A percentile compares a stretch with the other conserved stretches of the same genome.
phyloP scores from a whole-genome alignment of 2,329 filamentous ascomycete genomes.

The Colletotrichum sansevieriae region DNA sequence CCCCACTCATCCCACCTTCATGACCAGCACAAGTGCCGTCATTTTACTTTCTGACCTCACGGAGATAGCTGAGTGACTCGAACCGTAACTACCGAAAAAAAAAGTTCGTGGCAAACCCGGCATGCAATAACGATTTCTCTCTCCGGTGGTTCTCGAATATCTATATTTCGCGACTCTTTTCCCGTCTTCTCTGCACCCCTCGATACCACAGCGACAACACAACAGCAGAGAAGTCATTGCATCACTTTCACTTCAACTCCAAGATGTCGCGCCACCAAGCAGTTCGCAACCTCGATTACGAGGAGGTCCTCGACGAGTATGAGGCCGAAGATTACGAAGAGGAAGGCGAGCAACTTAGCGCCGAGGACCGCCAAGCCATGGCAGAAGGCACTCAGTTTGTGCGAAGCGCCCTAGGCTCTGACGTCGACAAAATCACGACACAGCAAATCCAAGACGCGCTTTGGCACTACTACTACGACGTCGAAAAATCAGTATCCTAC shows the following conservation, averaged over 20 bases:
- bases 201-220: not conserved
- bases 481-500: constrained; percentile 86
- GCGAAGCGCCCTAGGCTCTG: constrained; percentile 71
- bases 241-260: constrained; percentile 1
- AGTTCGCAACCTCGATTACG: constrained; percentile 63
- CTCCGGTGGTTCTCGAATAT: not conserved
- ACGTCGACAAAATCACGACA: constrained; percentile 67
- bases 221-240: not conserved
- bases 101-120: constrained; percentile 2
- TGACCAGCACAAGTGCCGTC: constrained; percentile 38
- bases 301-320: constrained; percentile 63
- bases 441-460: constrained; percentile 87
- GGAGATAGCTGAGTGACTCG: constrained; percentile 13
- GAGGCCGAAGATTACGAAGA: constrained; percentile 60
- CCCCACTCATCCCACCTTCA: constrained; percentile 35
- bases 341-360: constrained; percentile 60
- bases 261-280: constrained; percentile 62
- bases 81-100: not conserved
- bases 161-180: not conserved
- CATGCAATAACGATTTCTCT: constrained; percentile 18
- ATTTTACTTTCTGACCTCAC: constrained; percentile 26
- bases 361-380: constrained; percentile 66
- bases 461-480: constrained; percentile 97
- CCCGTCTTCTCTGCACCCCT: not conserved
- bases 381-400: constrained; percentile 76